phyloP scores from a whole-genome alignment of 108 stramenopile species.

The Skeletonema potamos region DNA sequence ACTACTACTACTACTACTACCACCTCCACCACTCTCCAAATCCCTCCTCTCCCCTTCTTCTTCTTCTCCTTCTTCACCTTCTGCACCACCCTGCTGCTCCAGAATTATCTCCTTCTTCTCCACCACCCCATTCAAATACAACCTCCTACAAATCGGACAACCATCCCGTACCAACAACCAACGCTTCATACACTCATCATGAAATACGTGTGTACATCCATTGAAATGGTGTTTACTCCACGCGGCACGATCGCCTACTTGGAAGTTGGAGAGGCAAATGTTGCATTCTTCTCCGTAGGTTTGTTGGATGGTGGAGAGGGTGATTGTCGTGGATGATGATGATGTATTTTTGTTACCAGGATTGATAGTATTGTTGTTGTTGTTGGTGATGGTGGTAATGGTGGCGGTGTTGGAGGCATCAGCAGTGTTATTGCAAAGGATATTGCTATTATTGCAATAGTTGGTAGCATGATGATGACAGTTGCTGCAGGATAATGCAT shows the following conservation, averaged over 20 bases:
- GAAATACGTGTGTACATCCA: constrained; percentile 63
- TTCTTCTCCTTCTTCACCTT: not conserved
- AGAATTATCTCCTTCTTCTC: not conserved
- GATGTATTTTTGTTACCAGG: no score
- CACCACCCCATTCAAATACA: constrained; percentile 14
- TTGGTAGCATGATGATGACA: constrained; percentile 2
- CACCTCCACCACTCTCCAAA: constrained; percentile 2
- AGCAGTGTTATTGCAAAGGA: not conserved
- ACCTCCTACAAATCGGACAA: constrained; percentile 41
- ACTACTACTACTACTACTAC: not conserved
- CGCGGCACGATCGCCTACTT: constrained; percentile 44
- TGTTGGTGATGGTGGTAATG: not conserved
- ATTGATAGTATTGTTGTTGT: not conserved
- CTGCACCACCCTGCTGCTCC: not conserved
- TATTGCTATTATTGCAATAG: constrained; percentile 4
- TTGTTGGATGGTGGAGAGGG: constrained; percentile 1
- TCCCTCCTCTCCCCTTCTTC: not conserved
- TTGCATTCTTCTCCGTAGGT: constrained; percentile 36
- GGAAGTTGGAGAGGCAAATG: constrained; percentile 36
- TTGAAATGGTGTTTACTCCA: constrained; percentile 3
- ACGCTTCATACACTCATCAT: constrained; percentile 62
- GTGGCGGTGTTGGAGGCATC: not conserved
- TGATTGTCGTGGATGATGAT: not conserved
- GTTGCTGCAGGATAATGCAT: not conserved
- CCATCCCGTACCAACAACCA: constrained; percentile 59